Base-by-base conservation (phyloP, 768 basidiomycete genomes). In the Serendipita vermifera region DNA sequence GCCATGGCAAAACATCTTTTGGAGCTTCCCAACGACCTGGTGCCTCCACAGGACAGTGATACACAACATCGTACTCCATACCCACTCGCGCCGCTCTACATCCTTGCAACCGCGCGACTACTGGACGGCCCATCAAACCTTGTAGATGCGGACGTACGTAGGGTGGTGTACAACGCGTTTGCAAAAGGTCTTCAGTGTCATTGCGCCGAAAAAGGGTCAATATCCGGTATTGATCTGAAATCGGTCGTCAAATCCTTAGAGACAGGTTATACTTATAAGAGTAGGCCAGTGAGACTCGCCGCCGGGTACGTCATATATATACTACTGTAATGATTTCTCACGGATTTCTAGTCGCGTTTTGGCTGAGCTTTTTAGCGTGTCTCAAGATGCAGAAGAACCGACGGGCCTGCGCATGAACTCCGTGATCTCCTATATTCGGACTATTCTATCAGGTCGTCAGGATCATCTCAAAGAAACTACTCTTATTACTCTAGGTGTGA, bases 381-480 rank as follows among this genome's bases (percentile, higher is more conserved):
- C n/a, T n/a, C n/a, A n/a, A n/a, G n/a, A n/a, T n/a, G n/a, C n/a
- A n/a, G n/a, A n/a, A n/a, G n/a, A n/a, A n/a, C n/a, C n/a, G n/a
- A n/a, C n/a, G n/a, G n/a, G n/a, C n/a, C n/a, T n/a, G n/a, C n/a
- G n/a, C n/a, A n/a, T n/a, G n/a, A n/a, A n/a, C n/a, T n/a, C n/a
- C n/a, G n/a, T n/a, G n/a, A n/a, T n/a, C n/a, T n/a, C n/a, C n/a
- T n/a, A n/a, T n/a, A n/a, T n/a, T n/a, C n/a, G n/a, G n/a, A n/a
- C n/a, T n/a, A n/a, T n/a, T n/a, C n/a, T n/a, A n/a, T n/a, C n/a
- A n/a, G n/a, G 62, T 1, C 68, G 68, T 2, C 77, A 73, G 58
- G 66, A 74, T 46, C 67, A 73, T 2, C 66, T 78, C 9, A 78
- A 75, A 61, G 87, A 91, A 65, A 83, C 83, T 0, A 67, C 79